Evolutionary conservation across 2,329 filamentous ascomycete genomes (phyloP), one percentile per base, ranked within the genome.

Genomic region (Diaporthe destruens): DNA sequence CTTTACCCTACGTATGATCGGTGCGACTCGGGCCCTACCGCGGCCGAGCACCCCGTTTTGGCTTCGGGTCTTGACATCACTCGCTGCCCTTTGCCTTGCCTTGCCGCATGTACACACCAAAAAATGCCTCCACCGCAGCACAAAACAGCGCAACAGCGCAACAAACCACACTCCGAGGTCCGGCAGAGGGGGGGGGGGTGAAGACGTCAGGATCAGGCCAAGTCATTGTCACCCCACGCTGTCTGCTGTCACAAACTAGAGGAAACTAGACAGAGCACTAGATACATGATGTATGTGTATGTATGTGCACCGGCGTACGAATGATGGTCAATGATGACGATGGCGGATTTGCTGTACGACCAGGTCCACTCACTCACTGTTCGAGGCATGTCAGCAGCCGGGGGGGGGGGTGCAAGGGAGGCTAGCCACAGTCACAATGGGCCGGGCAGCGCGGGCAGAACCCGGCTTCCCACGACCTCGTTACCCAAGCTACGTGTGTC

Each of bases 21-120:
- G 11, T 29, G 20, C 61, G 47, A 66, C 61, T 66, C 47, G 61
- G 44, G 61, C 29, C 61, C 47, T 53, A 36, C 47, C 61, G 61
- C 47, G 32, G 47, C 61, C 61, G 61, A 66, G 55, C 55, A 57
- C 56, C 47, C 49, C 34, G 18, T 12, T 61, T 39, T 53, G 32
- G 34, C 12, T 70, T 51, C 57, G 54, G 66, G 67, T 34, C 47
- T 70, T 70, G 55, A 54, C 68, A 70, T 69, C 68, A 70, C 68
- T 36, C 29, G 29, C 29, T 29, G 29, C 29, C 29, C 29, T 29
- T 29, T 47, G 36, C 12, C 66, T n/a, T 18, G 7, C 7, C 47
- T 23, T 42, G 39, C 39, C 44, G 44, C 11, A 14, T 42, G 42
- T 51, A 25, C n/a, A 42, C 39, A 42, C 39, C 39, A 42, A 5